These are phyloP conservation scores for Nitzschia sp. DNA, from an alignment of 108 stramenopile species.

Conservation along the genomic window DNA sequence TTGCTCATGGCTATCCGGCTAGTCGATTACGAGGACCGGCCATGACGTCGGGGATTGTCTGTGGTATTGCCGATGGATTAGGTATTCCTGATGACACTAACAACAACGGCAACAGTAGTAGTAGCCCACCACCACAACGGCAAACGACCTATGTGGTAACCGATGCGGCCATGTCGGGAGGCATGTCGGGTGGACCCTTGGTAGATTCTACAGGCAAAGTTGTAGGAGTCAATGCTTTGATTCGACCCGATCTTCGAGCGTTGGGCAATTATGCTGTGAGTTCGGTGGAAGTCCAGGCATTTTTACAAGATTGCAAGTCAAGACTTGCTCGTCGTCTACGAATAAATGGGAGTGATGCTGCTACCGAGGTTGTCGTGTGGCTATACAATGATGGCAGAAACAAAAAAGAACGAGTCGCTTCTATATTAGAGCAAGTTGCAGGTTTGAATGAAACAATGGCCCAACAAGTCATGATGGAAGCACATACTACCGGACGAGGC, in stretches of 20 bases:
- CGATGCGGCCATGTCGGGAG: conserved; percentile 62
- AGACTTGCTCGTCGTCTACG: neutral
- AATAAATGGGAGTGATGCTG: neutral
- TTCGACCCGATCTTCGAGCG: conserved; percentile 54
- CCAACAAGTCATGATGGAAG: conserved; percentile 33
- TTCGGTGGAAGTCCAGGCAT: conserved; percentile 41
- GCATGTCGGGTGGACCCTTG: conserved; percentile 56
- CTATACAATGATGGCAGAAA: conserved; percentile 41
- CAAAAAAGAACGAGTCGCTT: conserved; percentile 24
- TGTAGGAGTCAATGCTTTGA: conserved; percentile 52
- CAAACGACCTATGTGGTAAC: conserved; percentile 16
- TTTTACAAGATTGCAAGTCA: conserved; percentile 40
- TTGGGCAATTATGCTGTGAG: conserved; percentile 60
- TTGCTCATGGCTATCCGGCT: conserved; percentile 57
- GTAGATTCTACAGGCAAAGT: conserved; percentile 43
- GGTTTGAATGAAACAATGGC: conserved; percentile 16
- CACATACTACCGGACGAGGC: conserved; percentile 33
- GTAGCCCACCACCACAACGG: neutral
- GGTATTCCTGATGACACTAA: conserved; percentile 21
- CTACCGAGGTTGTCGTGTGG: conserved; percentile 2
- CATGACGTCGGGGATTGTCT: conserved; percentile 60
- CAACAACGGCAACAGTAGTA: conserved; percentile 1
- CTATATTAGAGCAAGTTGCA: conserved; percentile 12
- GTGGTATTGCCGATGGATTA: conserved; percentile 54
- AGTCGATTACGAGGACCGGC: conserved; percentile 50